Conservation (phyloP, 495 filamentous ascomycete species). For the Trichoderma gamsii region DNA sequence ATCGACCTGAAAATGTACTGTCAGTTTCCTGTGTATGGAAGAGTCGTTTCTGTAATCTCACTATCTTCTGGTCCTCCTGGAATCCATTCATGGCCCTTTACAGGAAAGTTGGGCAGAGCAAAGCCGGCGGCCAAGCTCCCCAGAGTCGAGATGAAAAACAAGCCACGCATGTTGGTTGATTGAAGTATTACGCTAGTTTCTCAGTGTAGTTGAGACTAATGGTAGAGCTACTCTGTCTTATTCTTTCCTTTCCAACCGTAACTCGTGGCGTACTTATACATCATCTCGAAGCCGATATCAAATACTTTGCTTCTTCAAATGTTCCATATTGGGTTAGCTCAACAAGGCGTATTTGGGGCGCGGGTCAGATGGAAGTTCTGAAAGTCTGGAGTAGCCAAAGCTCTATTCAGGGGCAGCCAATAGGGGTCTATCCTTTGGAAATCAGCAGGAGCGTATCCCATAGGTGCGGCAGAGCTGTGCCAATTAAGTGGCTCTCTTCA, state of each 20-base stretch:
- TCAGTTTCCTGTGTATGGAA: background rate
- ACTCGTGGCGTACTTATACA: background rate
- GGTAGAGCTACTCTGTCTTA: background rate
- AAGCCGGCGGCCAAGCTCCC: constrained; percentile 11
- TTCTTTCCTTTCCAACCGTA: background rate
- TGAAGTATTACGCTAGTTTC: background rate
- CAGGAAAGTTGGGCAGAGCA: constrained; percentile 7
- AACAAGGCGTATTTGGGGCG: background rate
- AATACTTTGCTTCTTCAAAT: background rate
- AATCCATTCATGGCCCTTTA: constrained; percentile 19
- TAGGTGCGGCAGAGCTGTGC: background rate
- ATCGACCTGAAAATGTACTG: constrained; percentile 2
- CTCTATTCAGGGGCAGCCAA: background rate
- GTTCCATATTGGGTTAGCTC: background rate
- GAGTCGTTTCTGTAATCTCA: background rate
- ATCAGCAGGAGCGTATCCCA: background rate
- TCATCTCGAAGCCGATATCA: background rate
- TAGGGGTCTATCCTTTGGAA: background rate
- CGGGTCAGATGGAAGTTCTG: no score
- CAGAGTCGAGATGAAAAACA: constrained; percentile 13
- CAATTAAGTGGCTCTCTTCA: background rate
- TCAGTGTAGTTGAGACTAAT: background rate
- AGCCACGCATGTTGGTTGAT: background rate
- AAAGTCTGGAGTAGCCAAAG: background rate
- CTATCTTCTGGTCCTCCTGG: constrained; percentile 12